Evolutionary conservation across 768 basidiomycete species (phyloP).

Genomic region (Fomitopsis pulvina): DNA sequence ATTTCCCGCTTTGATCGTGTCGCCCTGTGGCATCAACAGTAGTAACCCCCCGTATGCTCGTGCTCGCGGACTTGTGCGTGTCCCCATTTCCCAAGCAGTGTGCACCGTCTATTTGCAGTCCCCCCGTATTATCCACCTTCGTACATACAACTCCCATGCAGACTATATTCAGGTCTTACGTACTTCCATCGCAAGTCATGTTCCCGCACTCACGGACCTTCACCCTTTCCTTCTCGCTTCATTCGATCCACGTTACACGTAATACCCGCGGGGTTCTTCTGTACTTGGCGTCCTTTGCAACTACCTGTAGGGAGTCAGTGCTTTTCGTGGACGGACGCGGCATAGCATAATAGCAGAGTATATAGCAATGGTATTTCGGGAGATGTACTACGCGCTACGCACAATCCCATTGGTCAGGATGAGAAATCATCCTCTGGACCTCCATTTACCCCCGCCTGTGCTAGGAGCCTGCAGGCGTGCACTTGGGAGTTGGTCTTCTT

Average conservation of each 20-base stretch:
- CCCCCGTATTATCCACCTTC: background rate
- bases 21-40: background rate
- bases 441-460: too few relatives aligned
- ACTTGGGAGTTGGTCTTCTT: too few relatives aligned
- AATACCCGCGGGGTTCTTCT: background rate
- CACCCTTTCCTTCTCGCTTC: background rate
- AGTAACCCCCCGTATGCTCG: background rate
- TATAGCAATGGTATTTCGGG: too few relatives aligned
- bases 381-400: too few relatives aligned
- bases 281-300: background rate
- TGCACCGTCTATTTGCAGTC: background rate
- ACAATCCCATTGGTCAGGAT: too few relatives aligned
- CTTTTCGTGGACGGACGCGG: background rate
- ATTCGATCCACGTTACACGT: background rate
- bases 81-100: constrained; percentile 1
- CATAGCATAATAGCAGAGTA: background rate
- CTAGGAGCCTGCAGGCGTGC: too few relatives aligned
- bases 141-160: background rate
- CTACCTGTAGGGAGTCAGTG: background rate
- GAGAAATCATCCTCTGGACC: too few relatives aligned
- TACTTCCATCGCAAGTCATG: background rate
- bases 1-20: background rate
- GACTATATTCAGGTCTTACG: constrained; percentile 1
- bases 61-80: constrained; percentile 1
- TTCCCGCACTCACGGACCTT: background rate